A percentile compares a stretch with the other conserved stretches of the same genome.
These are phyloP conservation scores for Hericium alpestre DNA, from an alignment of 768 basidiomycete genomes.

Conservation along the genomic window DNA sequence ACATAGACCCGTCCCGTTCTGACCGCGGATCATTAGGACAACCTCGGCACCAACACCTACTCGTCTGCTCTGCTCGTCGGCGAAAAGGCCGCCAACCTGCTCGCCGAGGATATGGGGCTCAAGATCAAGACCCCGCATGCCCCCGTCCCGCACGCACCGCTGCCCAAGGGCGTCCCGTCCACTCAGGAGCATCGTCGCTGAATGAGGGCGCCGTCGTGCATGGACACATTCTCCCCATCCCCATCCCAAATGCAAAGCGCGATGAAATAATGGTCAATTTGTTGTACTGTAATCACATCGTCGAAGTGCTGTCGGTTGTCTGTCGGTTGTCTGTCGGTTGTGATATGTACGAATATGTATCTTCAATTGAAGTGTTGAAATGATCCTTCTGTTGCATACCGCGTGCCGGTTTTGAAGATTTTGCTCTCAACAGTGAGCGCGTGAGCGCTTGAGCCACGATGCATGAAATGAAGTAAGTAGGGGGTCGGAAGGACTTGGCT, in stretches of 20 bases:
- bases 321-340: neutral
- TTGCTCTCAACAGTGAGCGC: no score
- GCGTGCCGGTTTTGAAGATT: neutral
- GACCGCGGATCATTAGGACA: constrained; percentile 31
- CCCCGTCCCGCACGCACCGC: constrained; percentile 57
- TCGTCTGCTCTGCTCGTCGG: constrained; percentile 60
- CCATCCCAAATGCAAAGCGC: neutral
- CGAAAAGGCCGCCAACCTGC: constrained; percentile 54
- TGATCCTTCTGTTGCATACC: neutral
- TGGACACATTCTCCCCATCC: neutral
- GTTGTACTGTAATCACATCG: neutral
- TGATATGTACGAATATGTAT: neutral
- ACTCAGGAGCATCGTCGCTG: constrained; percentile 25
- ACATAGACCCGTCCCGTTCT: no score
- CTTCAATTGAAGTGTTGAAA: neutral
- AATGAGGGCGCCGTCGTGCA: neutral
- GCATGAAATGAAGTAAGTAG: neutral
- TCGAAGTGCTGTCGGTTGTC: neutral
- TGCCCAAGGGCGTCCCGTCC: constrained; percentile 39
- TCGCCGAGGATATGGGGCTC: constrained; percentile 56
- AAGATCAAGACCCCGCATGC: constrained; percentile 56
- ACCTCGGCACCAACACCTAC: constrained; percentile 65
- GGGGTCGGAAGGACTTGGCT: no score
- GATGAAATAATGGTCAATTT: neutral
- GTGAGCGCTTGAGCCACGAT: neutral